phyloP scores from a whole-genome alignment of 768 basidiomycete species.

The Pisolithus albus region DNA sequence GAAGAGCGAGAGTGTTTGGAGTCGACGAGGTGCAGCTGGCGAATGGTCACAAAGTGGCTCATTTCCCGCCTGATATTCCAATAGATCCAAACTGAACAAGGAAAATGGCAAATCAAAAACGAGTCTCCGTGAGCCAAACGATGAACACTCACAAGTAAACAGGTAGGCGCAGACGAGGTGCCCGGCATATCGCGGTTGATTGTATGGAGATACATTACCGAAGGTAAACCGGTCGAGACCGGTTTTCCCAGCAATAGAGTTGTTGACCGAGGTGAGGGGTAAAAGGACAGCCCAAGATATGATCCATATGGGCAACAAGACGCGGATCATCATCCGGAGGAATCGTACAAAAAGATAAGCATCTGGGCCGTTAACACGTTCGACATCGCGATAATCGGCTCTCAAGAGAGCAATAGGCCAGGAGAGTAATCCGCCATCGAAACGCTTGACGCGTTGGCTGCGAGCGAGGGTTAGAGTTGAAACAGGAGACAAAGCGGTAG shows the following conservation, averaged over 20 bases:
- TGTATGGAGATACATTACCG: constrained; percentile 58
- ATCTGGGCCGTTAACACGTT: constrained; percentile 73
- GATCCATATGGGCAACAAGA: constrained; percentile 88
- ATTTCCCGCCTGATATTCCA: constrained; percentile 80
- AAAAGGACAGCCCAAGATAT: constrained; percentile 82
- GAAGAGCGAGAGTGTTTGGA: constrained; percentile 66
- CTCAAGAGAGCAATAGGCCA: constrained; percentile 66
- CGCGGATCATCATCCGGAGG: constrained; percentile 72
- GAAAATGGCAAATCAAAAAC: neutral
- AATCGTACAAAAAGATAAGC: constrained; percentile 93
- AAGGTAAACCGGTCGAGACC: constrained; percentile 72
- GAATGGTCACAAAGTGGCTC: constrained; percentile 66
- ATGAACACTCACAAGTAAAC: constrained; percentile 59
- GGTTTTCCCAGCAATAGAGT: constrained; percentile 35
- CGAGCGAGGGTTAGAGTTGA: neutral
- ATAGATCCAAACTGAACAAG: constrained; percentile 66
- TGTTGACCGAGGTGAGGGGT: constrained; percentile 60
- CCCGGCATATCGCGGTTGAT: constrained; percentile 61
- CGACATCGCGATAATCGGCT: constrained; percentile 56
- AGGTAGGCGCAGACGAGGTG: constrained; percentile 72
- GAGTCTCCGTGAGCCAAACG: neutral
- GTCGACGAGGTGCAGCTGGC: constrained; percentile 78
- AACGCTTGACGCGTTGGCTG: constrained; percentile 53
- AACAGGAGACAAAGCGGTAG: constrained; percentile 1
- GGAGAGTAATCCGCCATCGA: constrained; percentile 42